Evolutionary conservation across 805 yeast genomes (phyloP).

Genomic region (Myxozyma mucilagina): DNA sequence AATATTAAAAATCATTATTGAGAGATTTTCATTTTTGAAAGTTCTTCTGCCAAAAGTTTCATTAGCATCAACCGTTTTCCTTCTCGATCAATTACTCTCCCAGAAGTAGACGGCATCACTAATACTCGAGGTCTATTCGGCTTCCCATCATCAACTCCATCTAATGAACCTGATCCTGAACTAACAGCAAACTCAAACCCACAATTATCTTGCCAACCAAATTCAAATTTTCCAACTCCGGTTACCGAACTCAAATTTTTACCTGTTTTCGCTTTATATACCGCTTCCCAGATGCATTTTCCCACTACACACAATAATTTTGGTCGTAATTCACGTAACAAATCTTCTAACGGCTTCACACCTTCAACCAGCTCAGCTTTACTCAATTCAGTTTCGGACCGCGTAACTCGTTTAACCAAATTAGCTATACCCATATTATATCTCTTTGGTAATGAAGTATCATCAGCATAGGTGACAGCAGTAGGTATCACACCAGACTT

Average conservation of each 20-base stretch:
- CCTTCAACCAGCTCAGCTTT: conserved; percentile 54
- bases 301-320: conserved; percentile 61
- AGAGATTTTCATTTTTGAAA: neutral
- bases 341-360: conserved; percentile 53
- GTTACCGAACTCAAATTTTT: conserved; percentile 37
- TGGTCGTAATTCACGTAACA: conserved; percentile 46
- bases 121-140: conserved; percentile 41
- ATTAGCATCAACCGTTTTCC: conserved; percentile 52
- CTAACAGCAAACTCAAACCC: neutral
- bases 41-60: conserved; percentile 43
- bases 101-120: conserved; percentile 74
- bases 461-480: conserved; percentile 46
- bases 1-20: neutral
- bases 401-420: conserved; percentile 63
- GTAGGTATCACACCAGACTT: conserved; percentile 49
- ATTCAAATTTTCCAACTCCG: conserved; percentile 32
- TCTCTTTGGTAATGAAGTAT: conserved; percentile 43
- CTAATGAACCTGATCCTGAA: neutral
- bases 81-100: conserved; percentile 56
- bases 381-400: conserved; percentile 56
- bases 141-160: neutral
- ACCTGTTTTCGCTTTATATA: conserved; percentile 45
- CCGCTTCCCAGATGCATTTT: conserved; percentile 70
- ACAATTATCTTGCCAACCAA: conserved; percentile 3
- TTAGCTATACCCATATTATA: conserved; percentile 70